A percentile compares a stretch with the other conserved stretches of the same genome.
phyloP scores from a whole-genome alignment of 1,139 yeast genomes.

The Candida smagusa region DNA sequence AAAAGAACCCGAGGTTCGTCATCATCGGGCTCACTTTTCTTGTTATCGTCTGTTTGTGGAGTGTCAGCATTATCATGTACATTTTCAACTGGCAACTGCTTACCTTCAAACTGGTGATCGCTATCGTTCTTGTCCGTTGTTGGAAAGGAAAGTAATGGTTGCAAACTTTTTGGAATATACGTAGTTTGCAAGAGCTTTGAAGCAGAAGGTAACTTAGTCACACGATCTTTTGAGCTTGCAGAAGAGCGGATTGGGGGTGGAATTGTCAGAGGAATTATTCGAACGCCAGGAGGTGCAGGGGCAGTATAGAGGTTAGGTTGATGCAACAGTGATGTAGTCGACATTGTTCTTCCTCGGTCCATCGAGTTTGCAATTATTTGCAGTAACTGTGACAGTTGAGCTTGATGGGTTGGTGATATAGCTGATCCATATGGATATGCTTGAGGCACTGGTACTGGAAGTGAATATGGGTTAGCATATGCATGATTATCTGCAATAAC shows the following conservation, averaged over 20 bases:
- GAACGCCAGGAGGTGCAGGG: neutral
- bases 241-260: conserved; percentile 4
- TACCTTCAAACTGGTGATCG: conserved; percentile 1
- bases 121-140: conserved; percentile 11
- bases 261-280: neutral
- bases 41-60: conserved; percentile 1
- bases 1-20: conserved; percentile 14
- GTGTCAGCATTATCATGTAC: neutral
- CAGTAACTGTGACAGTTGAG: neutral
- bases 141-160: conserved; percentile 25
- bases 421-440: neutral
- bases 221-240: conserved; percentile 1
- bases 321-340: neutral
- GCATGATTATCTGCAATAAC: neutral
- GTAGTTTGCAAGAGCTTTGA: conserved; percentile 9
- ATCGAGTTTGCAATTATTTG: neutral
- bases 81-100: neutral
- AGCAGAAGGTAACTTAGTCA: conserved; percentile 9
- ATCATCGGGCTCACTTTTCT: neutral
- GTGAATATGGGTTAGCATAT: neutral
- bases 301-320: neutral
- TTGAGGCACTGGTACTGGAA: neutral
- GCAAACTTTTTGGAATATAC: conserved; percentile 24
- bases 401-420: neutral
- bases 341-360: neutral